Conservation (phyloP, 2,329 filamentous ascomycete genomes). For the Fusarium multiceps region DNA sequence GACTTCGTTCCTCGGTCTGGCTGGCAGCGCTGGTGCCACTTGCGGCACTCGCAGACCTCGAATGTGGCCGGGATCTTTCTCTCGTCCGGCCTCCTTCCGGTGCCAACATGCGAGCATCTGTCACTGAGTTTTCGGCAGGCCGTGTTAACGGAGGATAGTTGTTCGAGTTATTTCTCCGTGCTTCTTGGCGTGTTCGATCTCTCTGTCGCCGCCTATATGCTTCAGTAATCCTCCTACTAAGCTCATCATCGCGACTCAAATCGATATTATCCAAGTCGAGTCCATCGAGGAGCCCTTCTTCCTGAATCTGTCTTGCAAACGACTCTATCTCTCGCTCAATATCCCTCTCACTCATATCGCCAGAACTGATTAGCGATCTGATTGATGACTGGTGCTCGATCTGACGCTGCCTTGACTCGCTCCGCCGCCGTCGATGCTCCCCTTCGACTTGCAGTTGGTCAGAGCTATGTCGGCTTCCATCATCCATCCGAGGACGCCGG, state of each 20-base stretch:
- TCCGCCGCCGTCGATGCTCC: slow-evolving; percentile 52
- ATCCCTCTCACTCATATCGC: slow-evolving; percentile 79
- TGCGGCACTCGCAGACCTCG: slow-evolving; percentile 59
- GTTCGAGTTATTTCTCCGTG: slow-evolving; percentile 57
- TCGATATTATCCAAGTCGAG: slow-evolving; percentile 91
- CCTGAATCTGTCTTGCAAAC: slow-evolving; percentile 87
- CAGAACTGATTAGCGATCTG: slow-evolving; percentile 83
- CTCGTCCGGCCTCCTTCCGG: slow-evolving; percentile 44
- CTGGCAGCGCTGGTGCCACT: slow-evolving; percentile 56
- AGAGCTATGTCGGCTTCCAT: slow-evolving; percentile 43
- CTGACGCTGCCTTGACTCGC: slow-evolving; percentile 65
- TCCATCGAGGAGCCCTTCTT: slow-evolving; percentile 87
- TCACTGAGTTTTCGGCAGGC: slow-evolving; percentile 31
- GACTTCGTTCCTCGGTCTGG: slow-evolving; percentile 60
- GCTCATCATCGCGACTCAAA: slow-evolving; percentile 84
- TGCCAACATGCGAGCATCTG: slow-evolving; percentile 47
- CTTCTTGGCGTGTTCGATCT: slow-evolving; percentile 65
- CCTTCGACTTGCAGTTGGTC: slow-evolving; percentile 54
- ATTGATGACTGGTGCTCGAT: slow-evolving; percentile 92
- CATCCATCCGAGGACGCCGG: slow-evolving; percentile 42
- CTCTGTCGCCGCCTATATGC: slow-evolving; percentile 83
- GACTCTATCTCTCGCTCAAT: slow-evolving; percentile 91
- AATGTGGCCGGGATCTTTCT: slow-evolving; percentile 56
- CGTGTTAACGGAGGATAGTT: slow-evolving; percentile 53
- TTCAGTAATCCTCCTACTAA: slow-evolving; percentile 90